Conservation (phyloP, 305 asterid genomes). For the Ajuga reptans region DNA sequence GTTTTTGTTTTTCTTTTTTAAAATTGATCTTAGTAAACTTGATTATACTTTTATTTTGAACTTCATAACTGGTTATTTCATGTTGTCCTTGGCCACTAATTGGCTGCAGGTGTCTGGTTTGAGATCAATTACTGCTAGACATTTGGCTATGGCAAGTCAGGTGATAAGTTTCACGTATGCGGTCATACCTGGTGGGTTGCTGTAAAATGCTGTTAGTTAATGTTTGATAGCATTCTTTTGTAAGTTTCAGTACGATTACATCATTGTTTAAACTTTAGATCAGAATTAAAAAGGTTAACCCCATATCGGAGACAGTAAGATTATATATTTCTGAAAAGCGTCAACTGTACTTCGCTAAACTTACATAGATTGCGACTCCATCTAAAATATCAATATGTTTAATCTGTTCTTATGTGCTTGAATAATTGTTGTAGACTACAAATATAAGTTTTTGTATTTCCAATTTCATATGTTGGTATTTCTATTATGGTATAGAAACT, state of each 20-base stretch:
- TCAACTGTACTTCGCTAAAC: not conserved
- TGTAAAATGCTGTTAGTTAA: not conserved
- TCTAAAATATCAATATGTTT: not conserved
- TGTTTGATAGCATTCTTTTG: not conserved
- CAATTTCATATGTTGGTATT: not conserved
- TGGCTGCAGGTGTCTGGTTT: conserved; percentile 89
- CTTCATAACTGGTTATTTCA: conserved; percentile 5
- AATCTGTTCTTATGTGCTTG: not conserved
- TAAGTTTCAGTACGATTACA: not conserved
- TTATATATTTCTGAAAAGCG: not conserved
- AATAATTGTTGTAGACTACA: conserved; percentile 1
- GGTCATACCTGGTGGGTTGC: conserved; percentile 81
- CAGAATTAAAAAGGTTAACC: not conserved
- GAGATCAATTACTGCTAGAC: conserved; percentile 97
- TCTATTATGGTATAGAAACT: not conserved
- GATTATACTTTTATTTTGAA: conserved; percentile 5
- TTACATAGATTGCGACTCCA: not conserved
- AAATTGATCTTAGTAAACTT: not conserved
- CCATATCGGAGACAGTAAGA: not conserved
- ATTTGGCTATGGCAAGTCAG: conserved; percentile 98
- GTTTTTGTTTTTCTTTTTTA: not conserved
- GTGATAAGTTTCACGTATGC: conserved; percentile 82
- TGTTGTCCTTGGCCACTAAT: conserved; percentile 20
- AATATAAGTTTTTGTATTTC: not conserved
- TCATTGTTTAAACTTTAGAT: conserved; percentile 10